Evolutionary conservation across 2,329 filamentous ascomycete species (phyloP).

Genomic region (Plenodomus biglobosus): DNA sequence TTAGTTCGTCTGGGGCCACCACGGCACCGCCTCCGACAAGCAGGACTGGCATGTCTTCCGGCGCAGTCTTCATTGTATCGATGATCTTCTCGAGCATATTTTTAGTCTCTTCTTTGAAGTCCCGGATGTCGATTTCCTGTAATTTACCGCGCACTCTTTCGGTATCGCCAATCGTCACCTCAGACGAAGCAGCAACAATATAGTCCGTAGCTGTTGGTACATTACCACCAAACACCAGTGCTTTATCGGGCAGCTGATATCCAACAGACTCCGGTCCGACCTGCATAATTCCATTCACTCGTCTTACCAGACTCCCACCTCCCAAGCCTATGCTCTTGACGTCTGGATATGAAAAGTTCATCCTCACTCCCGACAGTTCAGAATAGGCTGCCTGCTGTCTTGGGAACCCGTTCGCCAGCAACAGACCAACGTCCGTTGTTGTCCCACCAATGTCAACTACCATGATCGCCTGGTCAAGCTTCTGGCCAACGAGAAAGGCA

Average conservation of each 20-base stretch:
- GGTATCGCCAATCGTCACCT: conserved; percentile 49
- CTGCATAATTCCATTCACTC: conserved; percentile 43
- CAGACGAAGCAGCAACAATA: conserved; percentile 43
- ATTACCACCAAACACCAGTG: conserved; percentile 59
- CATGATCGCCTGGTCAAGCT: conserved; percentile 53
- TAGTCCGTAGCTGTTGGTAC: conserved; percentile 63
- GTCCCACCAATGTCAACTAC: conserved; percentile 70
- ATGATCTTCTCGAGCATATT: conserved; percentile 58
- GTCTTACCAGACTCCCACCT: conserved; percentile 59
- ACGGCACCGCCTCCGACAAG: conserved; percentile 66
- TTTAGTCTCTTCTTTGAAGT: conserved; percentile 50
- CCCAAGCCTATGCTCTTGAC: conserved; percentile 62
- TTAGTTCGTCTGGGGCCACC: conserved; percentile 58
- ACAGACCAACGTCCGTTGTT: conserved; percentile 64
- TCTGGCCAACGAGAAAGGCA: conserved; percentile 42
- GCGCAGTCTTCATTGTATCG: conserved; percentile 65
- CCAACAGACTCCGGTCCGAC: conserved; percentile 66
- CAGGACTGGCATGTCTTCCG: conserved; percentile 60
- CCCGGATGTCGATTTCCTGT: conserved; percentile 40
- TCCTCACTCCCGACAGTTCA: conserved; percentile 63
- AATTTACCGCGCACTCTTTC: conserved; percentile 40
- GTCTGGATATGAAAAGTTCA: conserved; percentile 59
- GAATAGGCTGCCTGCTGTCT: conserved; percentile 64
- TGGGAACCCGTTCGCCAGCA: conserved; percentile 64
- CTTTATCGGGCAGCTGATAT: conserved; percentile 57